Base-by-base conservation (phyloP, 441 rosid species). In the Pelargonium hybrid region DNA sequence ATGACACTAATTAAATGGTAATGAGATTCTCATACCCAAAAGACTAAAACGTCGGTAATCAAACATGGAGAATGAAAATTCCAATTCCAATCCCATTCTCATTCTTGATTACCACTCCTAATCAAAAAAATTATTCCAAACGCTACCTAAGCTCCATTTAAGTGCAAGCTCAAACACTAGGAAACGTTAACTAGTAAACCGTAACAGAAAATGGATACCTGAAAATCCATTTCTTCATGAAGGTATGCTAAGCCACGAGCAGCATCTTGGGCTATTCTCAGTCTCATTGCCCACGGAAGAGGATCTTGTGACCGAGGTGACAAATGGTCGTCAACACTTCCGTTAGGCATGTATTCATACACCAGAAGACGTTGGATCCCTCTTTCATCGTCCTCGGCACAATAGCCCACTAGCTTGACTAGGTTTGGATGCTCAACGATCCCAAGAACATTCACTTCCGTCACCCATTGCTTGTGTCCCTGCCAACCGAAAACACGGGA, bases 171-270 rank as follows among this genome's bases (percentile, higher is more conserved):
- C 41, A 34, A 34, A 34, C 41, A 6, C 37, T 34, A 34, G 6
- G 8, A 34, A 34, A 34, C 1, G 41, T 31, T 31, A 31, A 31
- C 37, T 31, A 31, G 37, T 31, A 31, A 31, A 31, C 37, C 37
- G 41, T 34, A 34, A 34, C 0, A 34, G 7, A 34, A 34, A 34
- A 34, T 34, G 67, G 62, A 41, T 76, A 93, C 97, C 91, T 90
- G 98, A 84, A 90, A 91, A 50, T 84, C 86, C 98, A 93, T 90
- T 79, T 84, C 87, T 81, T 91, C 97, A 14, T 93, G 98, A 14
- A 93, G 84, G 76, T 90, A 88, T 7, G 86, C 79, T 75, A 93
- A 83, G 70, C 97, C 97, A 4, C 93, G 92, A 79, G 97, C 98
- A 59, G 97, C 84, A 71, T 93, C 95, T 77, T 86, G 97, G 0